These are phyloP conservation scores for Amanita rubescens DNA, from an alignment of 768 basidiomycete species.

Conservation along the genomic window DNA sequence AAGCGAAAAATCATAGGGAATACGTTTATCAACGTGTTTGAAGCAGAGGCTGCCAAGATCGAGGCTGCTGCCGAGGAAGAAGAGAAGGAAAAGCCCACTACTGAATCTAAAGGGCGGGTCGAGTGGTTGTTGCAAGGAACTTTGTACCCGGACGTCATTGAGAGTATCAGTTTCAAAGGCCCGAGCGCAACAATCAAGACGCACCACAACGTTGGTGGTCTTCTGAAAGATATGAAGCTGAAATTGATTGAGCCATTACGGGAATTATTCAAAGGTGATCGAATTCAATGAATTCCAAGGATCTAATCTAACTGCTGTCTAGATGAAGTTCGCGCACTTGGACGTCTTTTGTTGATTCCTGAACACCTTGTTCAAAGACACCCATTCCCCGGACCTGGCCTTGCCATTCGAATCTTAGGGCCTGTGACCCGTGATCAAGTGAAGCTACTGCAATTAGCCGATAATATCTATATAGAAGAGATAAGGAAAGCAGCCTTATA, in stretches of 20 bases:
- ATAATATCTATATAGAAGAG: conserved; percentile 96
- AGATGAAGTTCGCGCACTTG: conserved; percentile 96
- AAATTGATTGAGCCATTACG: conserved; percentile 97
- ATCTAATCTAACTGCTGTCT: conserved; percentile 5
- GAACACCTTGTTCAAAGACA: conserved; percentile 91
- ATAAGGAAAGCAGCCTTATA: conserved; percentile 91
- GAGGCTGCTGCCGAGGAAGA: conserved; percentile 77
- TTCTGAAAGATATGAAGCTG: conserved; percentile 96
- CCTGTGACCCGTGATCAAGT: conserved; percentile 94
- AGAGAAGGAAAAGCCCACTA: conserved; percentile 44
- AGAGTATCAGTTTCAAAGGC: conserved; percentile 98
- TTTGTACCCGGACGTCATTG: conserved; percentile 97
- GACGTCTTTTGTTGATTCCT: conserved; percentile 86
- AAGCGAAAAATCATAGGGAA: conserved; percentile 99
- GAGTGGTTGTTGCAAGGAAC: conserved; percentile 98
- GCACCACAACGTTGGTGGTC: conserved; percentile 96
- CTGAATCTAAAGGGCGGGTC: conserved; percentile 77
- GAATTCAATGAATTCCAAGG: background rate
- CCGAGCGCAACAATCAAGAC: conserved; percentile 99
- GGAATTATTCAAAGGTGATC: conserved; percentile 92
- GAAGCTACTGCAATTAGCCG: conserved; percentile 82
- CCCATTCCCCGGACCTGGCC: conserved; percentile 97
- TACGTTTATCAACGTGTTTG: conserved; percentile 97
- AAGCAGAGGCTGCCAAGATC: conserved; percentile 86
- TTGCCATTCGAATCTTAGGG: conserved; percentile 96